These are phyloP conservation scores for Tetrahymena malaccensis DNA, from an alignment of 73 alveolate genomes.

Conservation along the genomic window DNA sequence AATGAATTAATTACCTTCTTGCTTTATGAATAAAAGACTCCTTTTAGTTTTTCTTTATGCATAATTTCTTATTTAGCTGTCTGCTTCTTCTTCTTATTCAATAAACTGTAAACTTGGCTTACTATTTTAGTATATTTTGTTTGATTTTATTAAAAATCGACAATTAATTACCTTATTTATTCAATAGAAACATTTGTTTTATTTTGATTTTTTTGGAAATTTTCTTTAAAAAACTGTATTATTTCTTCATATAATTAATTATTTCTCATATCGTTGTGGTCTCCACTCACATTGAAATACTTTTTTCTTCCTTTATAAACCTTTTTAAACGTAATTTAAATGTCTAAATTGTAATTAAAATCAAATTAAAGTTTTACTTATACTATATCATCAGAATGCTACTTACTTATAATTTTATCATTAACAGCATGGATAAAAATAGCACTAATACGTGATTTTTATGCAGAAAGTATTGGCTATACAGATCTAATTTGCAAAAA, in stretches of 20 bases:
- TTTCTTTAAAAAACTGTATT: not conserved
- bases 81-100: not conserved
- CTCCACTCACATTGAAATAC: not conserved
- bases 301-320: not conserved
- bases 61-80: not conserved
- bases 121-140: not conserved
- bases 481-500: not conserved
- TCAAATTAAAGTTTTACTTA: not conserved
- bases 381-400: not conserved
- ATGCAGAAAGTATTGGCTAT: not conserved
- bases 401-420: not conserved
- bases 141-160: not conserved
- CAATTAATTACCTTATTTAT: not conserved
- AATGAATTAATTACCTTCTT: not conserved
- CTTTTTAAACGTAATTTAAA: not conserved
- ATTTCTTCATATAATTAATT: not conserved
- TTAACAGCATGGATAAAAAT: not conserved
- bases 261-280: not conserved
- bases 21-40: not conserved
- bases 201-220: not conserved
- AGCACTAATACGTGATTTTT: not conserved
- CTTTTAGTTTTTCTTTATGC: not conserved
- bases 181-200: not conserved
- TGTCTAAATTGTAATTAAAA: not conserved
- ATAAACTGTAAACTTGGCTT: not conserved